Evolutionary conservation across 1,284 basidiomycete species (phyloP).

Genomic region (Thecaphora frezii): DNA sequence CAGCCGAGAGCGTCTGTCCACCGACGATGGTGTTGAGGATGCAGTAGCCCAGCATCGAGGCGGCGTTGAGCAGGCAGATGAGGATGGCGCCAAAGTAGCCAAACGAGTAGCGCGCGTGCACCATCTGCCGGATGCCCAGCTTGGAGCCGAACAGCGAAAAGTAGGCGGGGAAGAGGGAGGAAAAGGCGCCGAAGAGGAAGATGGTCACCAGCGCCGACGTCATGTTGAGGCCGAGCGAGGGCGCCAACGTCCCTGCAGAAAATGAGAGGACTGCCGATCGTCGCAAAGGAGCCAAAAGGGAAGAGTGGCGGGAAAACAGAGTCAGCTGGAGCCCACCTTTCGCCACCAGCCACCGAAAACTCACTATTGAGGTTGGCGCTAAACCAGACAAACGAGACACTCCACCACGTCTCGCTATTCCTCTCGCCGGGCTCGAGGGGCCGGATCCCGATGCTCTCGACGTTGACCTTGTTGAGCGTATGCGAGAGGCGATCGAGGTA

Average conservation of each 20-base stretch:
- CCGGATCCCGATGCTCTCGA: conserved; percentile 42
- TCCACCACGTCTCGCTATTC: conserved; percentile 61
- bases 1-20: conserved; percentile 61
- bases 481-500: conserved; percentile 15
- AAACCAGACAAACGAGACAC: conserved; percentile 55
- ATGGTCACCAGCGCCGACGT: conserved; percentile 60
- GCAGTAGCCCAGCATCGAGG: conserved; percentile 46
- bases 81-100: conserved; percentile 67
- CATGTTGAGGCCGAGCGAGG: conserved; percentile 65
- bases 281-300: conserved; percentile 3
- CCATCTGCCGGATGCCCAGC: conserved; percentile 69
- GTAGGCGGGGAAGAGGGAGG: conserved; percentile 48
- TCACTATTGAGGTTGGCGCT: conserved; percentile 49
- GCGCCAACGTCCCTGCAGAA: conserved; percentile 67
- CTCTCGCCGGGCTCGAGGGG: conserved; percentile 29
- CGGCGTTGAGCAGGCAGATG: conserved; percentile 62
- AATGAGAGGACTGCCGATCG: conserved; percentile 62
- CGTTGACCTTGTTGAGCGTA: conserved; percentile 13
- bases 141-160: conserved; percentile 64
- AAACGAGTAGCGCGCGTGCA: conserved; percentile 64
- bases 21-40: conserved; percentile 68
- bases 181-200: conserved; percentile 59
- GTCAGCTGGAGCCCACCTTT: conserved; percentile 29
- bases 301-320: neutral
- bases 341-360: conserved; percentile 36